Evolutionary conservation across 306 rosid genomes (phyloP).

Genomic region (Gleditsia sinensis): DNA sequence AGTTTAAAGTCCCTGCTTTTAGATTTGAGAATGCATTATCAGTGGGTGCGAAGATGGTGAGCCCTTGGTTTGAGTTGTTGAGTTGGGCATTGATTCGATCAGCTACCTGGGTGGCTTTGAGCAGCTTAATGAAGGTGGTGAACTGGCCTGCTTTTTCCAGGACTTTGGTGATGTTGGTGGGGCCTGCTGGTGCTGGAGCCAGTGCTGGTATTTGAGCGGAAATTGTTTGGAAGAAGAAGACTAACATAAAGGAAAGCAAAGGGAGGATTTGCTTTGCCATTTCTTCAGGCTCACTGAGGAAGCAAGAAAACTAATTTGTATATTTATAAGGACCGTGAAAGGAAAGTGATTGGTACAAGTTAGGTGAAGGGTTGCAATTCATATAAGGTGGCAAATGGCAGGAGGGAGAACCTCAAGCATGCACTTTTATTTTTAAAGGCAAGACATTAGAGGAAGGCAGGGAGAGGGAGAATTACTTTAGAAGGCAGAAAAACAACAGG

Average conservation of each 20-base stretch:
- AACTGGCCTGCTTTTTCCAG: constrained; percentile 72
- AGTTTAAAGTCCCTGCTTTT: constrained; percentile 57
- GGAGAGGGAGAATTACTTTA: constrained; percentile 37
- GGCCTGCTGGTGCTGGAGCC: constrained; percentile 47
- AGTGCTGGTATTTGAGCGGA: constrained; percentile 44
- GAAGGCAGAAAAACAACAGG: constrained; percentile 32
- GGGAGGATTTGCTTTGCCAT: constrained; percentile 16
- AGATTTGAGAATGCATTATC: constrained; percentile 63
- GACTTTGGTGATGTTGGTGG: constrained; percentile 51
- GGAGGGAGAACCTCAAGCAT: constrained; percentile 37
- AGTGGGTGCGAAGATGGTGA: constrained; percentile 66
- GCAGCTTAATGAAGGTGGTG: constrained; percentile 58
- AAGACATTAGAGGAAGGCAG: neutral
- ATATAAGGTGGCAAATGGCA: constrained; percentile 38
- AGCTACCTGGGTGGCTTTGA: constrained; percentile 46
- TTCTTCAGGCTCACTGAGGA: neutral
- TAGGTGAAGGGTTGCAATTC: constrained; percentile 43
- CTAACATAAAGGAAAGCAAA: neutral
- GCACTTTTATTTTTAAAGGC: constrained; percentile 13
- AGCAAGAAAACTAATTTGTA: neutral
- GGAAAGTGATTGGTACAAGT: neutral
- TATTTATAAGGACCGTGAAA: constrained; percentile 15
- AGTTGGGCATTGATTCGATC: constrained; percentile 63
- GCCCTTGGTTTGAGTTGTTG: constrained; percentile 61
- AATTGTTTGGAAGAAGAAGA: constrained; percentile 2